These are phyloP conservation scores for Saprolegnia parasitica DNA, from an alignment of 352 stramenopile genomes.

Conservation along the genomic window DNA sequence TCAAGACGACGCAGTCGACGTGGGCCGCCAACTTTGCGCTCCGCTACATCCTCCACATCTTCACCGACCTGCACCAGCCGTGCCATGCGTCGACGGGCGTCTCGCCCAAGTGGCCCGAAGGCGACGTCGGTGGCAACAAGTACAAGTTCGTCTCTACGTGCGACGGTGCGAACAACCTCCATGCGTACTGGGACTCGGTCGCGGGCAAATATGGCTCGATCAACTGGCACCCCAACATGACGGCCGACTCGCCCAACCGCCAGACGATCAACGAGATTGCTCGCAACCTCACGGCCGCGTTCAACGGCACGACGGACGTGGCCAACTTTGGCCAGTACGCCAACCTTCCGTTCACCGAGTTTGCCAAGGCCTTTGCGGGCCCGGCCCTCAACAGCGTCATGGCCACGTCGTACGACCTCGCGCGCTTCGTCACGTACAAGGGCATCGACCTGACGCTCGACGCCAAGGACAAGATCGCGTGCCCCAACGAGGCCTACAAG, in stretches of 20 bases:
- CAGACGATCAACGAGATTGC: slow-evolving; percentile 37
- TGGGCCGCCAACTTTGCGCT: slow-evolving; percentile 58
- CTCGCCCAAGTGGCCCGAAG: slow-evolving; percentile 41
- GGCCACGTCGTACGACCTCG: slow-evolving; percentile 44
- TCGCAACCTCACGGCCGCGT: slow-evolving; percentile 36
- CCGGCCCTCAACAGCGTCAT: slow-evolving; percentile 37
- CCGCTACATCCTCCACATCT: slow-evolving; percentile 68
- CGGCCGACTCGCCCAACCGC: slow-evolving; percentile 10
- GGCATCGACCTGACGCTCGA: slow-evolving; percentile 36
- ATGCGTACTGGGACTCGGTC: slow-evolving; percentile 59
- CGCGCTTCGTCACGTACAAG: slow-evolving; percentile 39
- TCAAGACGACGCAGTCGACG: slow-evolving; percentile 56
- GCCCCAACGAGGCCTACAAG: slow-evolving; percentile 41
- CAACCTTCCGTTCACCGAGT: slow-evolving; percentile 35
- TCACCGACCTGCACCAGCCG: slow-evolving; percentile 54
- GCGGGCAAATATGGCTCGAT: slow-evolving; percentile 40
- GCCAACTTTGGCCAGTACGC: slow-evolving; percentile 45
- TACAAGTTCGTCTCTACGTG: slow-evolving; percentile 51
- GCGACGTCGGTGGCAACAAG: slow-evolving; percentile 55
- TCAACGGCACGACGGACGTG: slow-evolving; percentile 32
- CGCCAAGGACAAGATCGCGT: slow-evolving; percentile 35
- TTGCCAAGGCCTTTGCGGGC: slow-evolving; percentile 35
- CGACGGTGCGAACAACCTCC: slow-evolving; percentile 42
- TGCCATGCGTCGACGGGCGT: slow-evolving; percentile 51
- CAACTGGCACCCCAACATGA: slow-evolving; percentile 44